phyloP scores from a whole-genome alignment of 106 monocot species.

The Iris macrosiphon region DNA sequence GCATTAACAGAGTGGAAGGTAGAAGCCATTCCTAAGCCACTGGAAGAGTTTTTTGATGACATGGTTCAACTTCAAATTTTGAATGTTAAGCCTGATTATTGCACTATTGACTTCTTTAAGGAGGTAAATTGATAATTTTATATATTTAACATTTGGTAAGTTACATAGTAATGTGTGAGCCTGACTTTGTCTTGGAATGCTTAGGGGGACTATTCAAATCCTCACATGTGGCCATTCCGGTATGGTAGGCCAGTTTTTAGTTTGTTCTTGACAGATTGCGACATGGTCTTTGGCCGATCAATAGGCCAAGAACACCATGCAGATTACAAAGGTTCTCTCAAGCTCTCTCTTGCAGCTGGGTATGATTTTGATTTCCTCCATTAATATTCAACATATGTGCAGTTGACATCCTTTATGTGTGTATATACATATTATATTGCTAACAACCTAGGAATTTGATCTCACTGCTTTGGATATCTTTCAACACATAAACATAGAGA shows the following conservation, averaged over 20 bases:
- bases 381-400: no score
- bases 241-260: conserved; percentile 70
- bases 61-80: conserved; percentile 38
- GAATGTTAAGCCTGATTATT: conserved; percentile 52
- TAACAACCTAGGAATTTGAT: no score
- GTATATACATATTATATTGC: background rate
- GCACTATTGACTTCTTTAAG: conserved; percentile 68
- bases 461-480: no score
- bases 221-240: conserved; percentile 41
- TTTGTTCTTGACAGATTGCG: conserved; percentile 61
- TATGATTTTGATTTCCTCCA: conserved; percentile 15
- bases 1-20: conserved; percentile 44
- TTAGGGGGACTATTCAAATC: conserved; percentile 68
- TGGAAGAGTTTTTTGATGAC: conserved; percentile 46
- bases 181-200: background rate
- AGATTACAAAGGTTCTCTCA: conserved; percentile 46
- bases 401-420: background rate
- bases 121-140: conserved; percentile 30
- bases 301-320: conserved; percentile 32
- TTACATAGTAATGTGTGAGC: no score
- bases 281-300: conserved; percentile 56
- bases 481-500: no score
- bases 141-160: background rate
- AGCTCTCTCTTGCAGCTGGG: conserved; percentile 50
- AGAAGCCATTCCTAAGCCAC: conserved; percentile 40